These are phyloP conservation scores for Tulasnella sp. DNA, from an alignment of 768 basidiomycete genomes.

Conservation along the genomic window DNA sequence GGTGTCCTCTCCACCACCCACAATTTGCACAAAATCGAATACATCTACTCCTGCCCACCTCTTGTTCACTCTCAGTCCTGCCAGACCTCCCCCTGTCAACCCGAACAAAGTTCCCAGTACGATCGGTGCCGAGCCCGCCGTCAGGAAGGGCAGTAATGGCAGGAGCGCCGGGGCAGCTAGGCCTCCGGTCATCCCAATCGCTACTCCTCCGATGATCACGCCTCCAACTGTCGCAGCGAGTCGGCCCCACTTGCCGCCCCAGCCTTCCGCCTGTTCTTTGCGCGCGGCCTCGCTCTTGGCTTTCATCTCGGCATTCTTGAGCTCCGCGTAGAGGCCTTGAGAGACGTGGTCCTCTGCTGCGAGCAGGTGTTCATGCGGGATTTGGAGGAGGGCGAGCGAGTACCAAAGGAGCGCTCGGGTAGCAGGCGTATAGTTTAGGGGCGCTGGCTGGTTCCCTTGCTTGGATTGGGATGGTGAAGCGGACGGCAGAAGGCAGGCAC, in stretches of 20 bases:
- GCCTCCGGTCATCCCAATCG: conserved; percentile 43
- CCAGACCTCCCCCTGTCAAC: conserved; percentile 42
- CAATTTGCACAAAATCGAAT: conserved; percentile 43
- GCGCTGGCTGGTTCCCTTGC: background rate
- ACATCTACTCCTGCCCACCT: conserved; percentile 43
- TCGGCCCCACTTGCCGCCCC: conserved; percentile 41
- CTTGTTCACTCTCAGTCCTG: conserved; percentile 40
- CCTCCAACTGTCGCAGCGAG: conserved; percentile 41
- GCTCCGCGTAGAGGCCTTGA: conserved; percentile 31
- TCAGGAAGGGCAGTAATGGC: conserved; percentile 40
- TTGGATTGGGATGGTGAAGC: background rate
- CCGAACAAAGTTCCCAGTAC: conserved; percentile 43
- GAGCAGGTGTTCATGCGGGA: conserved; percentile 29
- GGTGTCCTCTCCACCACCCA: conserved; percentile 35
- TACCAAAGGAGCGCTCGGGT: conserved; percentile 30
- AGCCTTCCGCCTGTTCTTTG: conserved; percentile 40
- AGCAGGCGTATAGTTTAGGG: conserved; percentile 31
- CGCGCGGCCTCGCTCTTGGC: conserved; percentile 37
- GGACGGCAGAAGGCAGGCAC: conserved; percentile 18
- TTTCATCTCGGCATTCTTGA: conserved; percentile 33
- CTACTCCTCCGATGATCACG: conserved; percentile 40
- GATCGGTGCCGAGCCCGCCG: conserved; percentile 40
- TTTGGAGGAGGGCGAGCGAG: conserved; percentile 31
- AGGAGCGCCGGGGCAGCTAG: conserved; percentile 44
- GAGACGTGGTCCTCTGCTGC: conserved; percentile 31